A percentile compares a stretch with the other conserved stretches of the same genome.
phyloP scores from a whole-genome alignment of 1,284 basidiomycete genomes.

The Cryptococcus floricola region DNA sequence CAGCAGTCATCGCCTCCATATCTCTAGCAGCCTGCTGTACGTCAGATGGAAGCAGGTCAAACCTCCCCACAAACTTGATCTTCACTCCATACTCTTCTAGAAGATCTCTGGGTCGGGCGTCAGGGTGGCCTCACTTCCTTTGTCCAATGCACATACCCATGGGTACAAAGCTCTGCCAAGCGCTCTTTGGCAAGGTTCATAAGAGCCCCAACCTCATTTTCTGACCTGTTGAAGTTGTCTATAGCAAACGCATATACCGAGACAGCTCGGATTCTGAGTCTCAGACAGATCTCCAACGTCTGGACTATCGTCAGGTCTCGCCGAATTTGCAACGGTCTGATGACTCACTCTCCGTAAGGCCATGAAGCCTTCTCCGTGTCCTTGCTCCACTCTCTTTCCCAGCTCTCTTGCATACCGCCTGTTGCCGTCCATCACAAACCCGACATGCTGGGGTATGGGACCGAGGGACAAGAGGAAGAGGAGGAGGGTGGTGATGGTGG shows the following conservation, averaged over 20 bases:
- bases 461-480: slow-evolving; percentile 68
- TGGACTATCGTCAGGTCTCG: slow-evolving; percentile 39
- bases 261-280: slow-evolving; percentile 72
- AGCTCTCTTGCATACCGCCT: slow-evolving; percentile 78
- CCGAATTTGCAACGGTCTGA: background rate
- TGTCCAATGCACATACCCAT: slow-evolving; percentile 61
- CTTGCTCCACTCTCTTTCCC: slow-evolving; percentile 63
- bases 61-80: slow-evolving; percentile 76
- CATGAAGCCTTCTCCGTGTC: slow-evolving; percentile 81
- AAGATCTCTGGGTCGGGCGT: slow-evolving; percentile 57
- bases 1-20: slow-evolving; percentile 74
- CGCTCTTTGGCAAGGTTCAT: slow-evolving; percentile 82
- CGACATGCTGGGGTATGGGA: slow-evolving; percentile 85
- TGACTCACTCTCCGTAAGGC: slow-evolving; percentile 69
- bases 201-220: slow-evolving; percentile 79
- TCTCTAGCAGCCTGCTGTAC: slow-evolving; percentile 68
- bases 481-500: slow-evolving; percentile 50
- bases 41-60: slow-evolving; percentile 67
- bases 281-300: slow-evolving; percentile 78
- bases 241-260: slow-evolving; percentile 95
- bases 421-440: slow-evolving; percentile 98
- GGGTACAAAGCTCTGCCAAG: slow-evolving; percentile 72
- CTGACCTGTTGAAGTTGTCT: slow-evolving; percentile 90
- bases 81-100: slow-evolving; percentile 77
- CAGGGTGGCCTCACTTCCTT: background rate